Evolutionary conservation across 2,329 filamentous ascomycete genomes (phyloP).

Genomic region (Epichloe sylvatica): DNA sequence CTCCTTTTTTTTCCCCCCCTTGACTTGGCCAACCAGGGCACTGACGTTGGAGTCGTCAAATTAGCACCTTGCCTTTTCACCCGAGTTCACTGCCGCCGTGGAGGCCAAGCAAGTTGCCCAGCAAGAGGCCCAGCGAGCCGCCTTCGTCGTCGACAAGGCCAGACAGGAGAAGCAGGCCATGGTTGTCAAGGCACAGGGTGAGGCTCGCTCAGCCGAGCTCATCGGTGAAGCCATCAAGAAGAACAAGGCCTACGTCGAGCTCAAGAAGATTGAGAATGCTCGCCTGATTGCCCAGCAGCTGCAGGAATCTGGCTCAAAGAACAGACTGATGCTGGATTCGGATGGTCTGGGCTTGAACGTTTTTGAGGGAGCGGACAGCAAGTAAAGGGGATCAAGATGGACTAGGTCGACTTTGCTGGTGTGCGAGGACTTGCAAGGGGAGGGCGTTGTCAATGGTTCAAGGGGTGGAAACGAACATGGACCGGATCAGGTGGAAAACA

Average conservation of each 20-base stretch:
- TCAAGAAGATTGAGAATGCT: conserved; percentile 97
- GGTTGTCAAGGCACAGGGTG: conserved; percentile 96
- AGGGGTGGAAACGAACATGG: neutral
- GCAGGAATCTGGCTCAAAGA: conserved; percentile 73
- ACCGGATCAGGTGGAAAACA: neutral
- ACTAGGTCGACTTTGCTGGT: neutral
- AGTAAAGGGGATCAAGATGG: conserved; percentile 12
- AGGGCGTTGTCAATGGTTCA: neutral
- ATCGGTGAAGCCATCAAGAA: conserved; percentile 99
- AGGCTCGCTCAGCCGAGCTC: conserved; percentile 91
- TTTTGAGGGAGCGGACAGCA: conserved; percentile 38
- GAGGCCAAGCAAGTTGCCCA: conserved; percentile 63
- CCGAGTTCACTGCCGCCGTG: conserved; percentile 59
- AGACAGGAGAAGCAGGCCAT: conserved; percentile 99
- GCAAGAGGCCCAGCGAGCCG: conserved; percentile 92
- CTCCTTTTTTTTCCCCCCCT: neutral
- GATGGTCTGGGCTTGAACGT: conserved; percentile 89
- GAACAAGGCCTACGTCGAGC: conserved; percentile 88
- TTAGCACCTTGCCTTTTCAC: conserved; percentile 58
- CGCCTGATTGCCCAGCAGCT: conserved; percentile 75
- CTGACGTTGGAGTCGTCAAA: neutral
- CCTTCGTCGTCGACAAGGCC: conserved; percentile 97
- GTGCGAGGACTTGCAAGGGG: neutral
- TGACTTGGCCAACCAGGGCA: neutral
- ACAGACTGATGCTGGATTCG: conserved; percentile 86